phyloP scores from a whole-genome alignment of 768 basidiomycete species.

The Pisolithus microcarpus region DNA sequence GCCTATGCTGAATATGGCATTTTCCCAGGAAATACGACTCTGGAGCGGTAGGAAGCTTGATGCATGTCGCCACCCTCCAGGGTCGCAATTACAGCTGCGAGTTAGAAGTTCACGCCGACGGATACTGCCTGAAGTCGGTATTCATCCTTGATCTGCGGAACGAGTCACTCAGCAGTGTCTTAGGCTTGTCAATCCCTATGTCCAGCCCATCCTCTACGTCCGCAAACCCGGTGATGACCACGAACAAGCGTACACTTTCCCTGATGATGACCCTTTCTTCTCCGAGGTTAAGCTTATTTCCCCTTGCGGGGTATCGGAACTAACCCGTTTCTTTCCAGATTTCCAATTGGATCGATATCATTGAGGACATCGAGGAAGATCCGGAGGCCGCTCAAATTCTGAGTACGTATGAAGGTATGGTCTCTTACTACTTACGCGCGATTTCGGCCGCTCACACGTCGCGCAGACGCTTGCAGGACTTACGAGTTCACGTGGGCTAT shows the following conservation, averaged over 20 bases:
- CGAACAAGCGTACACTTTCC: conserved; percentile 64
- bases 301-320: background rate
- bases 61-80: conserved; percentile 85
- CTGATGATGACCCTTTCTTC: conserved; percentile 89
- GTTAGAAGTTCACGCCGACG: conserved; percentile 90
- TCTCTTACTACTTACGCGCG: background rate
- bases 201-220: conserved; percentile 80
- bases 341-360: conserved; percentile 81
- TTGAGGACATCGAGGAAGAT: conserved; percentile 86
- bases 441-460: background rate
- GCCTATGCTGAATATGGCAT: conserved; percentile 9
- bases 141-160: conserved; percentile 1
- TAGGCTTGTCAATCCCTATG: conserved; percentile 89
- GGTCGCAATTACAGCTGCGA: conserved; percentile 92
- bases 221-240: conserved; percentile 77
- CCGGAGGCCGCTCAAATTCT: conserved; percentile 75
- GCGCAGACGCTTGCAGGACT: conserved; percentile 72
- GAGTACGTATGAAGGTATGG: conserved; percentile 74
- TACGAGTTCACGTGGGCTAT: conserved; percentile 95
- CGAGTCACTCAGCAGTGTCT: conserved; percentile 7
- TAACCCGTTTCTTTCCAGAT: conserved; percentile 27
- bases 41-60: conserved; percentile 90
- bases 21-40: conserved; percentile 81
- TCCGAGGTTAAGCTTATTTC: conserved; percentile 50
- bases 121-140: conserved; percentile 74